Base-by-base conservation (phyloP, 208 protist genomes). In the Leishmania amazonensis region DNA sequence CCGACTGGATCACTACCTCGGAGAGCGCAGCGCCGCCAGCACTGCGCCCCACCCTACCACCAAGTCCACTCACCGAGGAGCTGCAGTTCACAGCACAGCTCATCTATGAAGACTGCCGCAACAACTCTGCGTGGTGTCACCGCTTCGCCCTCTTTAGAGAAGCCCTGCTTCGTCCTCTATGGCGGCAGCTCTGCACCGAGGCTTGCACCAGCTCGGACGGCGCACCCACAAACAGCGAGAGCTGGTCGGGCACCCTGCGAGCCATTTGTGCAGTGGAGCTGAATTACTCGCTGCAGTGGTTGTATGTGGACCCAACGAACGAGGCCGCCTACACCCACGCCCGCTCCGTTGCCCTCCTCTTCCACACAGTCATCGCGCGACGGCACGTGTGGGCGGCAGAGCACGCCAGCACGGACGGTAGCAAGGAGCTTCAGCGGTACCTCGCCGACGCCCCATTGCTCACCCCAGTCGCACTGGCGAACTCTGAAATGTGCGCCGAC, bases 121-220 rank as follows among this genome's bases (percentile, higher is more conserved):
- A 97, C 83, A 97, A 97, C 84, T 96, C 92, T 7, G 94, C 90
- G 31, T 97, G 94, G 94, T 95, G 92, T 78, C 94, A 97, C 73
- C 89, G 94, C 40, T 90, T 91, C 31, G 75, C 80, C 40, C 67
- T 96, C 28, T 88, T 96, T 71, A 64, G 83, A 11, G 77, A 85
- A 5, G 80, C 93, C 54, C 83, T 97, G 7, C 72, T 95, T 58
- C 75, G 78, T 38, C 74, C 8, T 71, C 88, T 71, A 45, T 95
- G 78, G 79, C 65, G 68, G 58, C 49, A 58, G 42, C 74, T 60
- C 72, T 76, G 72, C 72, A 28, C 49, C 40, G 49, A 17, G 6
- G n/a, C 57, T 9, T 47, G 28, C 83, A n/a, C 8, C 3, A 68
- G 40, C 2, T 11, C n/a, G 1, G 49, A 57, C 54, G 79, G 31